Evolutionary conservation across 2,329 filamentous ascomycete genomes (phyloP).

Genomic region (Nothophaeocryptopus gaeumannii): DNA sequence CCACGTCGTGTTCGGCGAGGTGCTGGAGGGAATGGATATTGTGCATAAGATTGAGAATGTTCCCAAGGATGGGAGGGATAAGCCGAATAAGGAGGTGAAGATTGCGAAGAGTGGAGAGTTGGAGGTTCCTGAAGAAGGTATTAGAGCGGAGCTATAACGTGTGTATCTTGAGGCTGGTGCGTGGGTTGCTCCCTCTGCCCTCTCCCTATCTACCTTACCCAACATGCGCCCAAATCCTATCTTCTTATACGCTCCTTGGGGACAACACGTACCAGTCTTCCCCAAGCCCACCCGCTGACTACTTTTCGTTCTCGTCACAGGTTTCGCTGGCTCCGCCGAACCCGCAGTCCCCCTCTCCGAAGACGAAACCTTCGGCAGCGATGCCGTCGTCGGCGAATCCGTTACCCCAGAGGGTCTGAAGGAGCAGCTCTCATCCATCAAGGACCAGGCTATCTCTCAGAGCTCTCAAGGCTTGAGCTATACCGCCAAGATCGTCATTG

Average conservation of each 20-base stretch:
- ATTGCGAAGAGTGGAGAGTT: conserved; percentile 83
- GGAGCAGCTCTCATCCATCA: conserved; percentile 15
- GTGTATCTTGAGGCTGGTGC: neutral
- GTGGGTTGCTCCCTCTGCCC: conserved; percentile 2
- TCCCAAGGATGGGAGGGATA: conserved; percentile 64
- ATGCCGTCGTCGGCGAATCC: conserved; percentile 10
- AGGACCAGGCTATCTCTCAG: conserved; percentile 19
- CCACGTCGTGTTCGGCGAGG: conserved; percentile 86
- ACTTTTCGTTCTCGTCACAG: conserved; percentile 34
- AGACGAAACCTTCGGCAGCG: conserved; percentile 35
- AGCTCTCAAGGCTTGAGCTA: conserved; percentile 39
- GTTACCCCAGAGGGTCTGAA: conserved; percentile 8
- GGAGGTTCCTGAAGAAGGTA: conserved; percentile 84
- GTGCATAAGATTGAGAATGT: conserved; percentile 75
- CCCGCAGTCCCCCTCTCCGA: conserved; percentile 41
- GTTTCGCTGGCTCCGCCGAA: conserved; percentile 44
- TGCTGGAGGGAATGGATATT: conserved; percentile 79
- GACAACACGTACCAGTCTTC: neutral
- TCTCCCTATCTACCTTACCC: neutral
- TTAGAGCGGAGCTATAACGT: conserved; percentile 80
- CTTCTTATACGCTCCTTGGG: conserved; percentile 3
- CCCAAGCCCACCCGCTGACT: conserved; percentile 5
- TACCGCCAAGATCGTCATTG: conserved; percentile 45
- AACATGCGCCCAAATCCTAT: conserved; percentile 1
- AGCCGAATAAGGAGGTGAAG: conserved; percentile 67